Evolutionary conservation across 306 rosid genomes (phyloP).

Genomic region (cucumber (Cucumis sativus)): DNA sequence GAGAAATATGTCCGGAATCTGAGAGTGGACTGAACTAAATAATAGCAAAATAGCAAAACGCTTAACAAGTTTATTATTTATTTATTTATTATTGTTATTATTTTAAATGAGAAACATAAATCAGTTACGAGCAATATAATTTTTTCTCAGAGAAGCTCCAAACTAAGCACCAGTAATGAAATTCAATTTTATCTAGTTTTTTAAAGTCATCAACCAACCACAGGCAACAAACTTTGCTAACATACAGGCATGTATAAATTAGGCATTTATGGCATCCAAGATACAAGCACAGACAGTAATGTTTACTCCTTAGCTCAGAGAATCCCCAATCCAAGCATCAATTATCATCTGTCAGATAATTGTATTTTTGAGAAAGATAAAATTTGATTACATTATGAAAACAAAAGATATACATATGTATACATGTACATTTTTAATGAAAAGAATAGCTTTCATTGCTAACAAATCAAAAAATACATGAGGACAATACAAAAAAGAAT

Average conservation of each 20-base stretch:
- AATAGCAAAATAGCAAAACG: not conserved
- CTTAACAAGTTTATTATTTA: not conserved
- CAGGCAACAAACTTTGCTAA: not conserved
- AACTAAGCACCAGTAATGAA: not conserved
- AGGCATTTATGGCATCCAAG: not conserved
- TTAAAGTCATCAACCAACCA: not conserved
- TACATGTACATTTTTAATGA: not conserved
- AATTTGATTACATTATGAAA: not conserved
- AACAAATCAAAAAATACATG: not conserved
- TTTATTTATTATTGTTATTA: too few species aligned
- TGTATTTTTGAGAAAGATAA: not conserved
- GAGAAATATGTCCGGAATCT: not conserved
- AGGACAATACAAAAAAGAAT: not conserved
- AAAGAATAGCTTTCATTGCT: not conserved
- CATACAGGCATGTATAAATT: not conserved
- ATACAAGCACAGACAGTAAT: not conserved
- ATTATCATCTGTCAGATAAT: not conserved
- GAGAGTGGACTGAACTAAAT: not conserved
- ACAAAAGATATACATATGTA: not conserved
- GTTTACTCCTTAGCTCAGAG: not conserved
- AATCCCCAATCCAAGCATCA: not conserved
- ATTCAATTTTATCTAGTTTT: not conserved
- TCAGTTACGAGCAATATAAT: not conserved
- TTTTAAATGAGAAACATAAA: not conserved
- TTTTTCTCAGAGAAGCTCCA: not conserved